Evolutionary conservation across 257 asterid genomes (phyloP).

Genomic region (Nicotiana tabacum): DNA sequence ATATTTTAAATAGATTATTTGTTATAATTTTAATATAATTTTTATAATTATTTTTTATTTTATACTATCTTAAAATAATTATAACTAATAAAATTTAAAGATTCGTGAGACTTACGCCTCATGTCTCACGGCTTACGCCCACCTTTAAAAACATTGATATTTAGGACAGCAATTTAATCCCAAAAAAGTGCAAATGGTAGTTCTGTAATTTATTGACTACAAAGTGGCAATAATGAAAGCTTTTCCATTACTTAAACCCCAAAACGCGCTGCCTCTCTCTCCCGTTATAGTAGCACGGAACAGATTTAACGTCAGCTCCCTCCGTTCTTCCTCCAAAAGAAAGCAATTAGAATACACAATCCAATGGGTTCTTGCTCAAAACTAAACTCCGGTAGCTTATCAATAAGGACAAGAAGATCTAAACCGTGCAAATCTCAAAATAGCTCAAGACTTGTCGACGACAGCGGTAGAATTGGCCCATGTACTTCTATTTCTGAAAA

Average conservation of each 20-base stretch:
- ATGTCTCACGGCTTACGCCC: too few species aligned
- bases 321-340: background rate
- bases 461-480: conserved; percentile 2
- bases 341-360: background rate
- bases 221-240: conserved; percentile 22
- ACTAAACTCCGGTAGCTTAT: conserved; percentile 16
- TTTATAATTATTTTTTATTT: too few species aligned
- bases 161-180: too few species aligned
- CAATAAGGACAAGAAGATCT: conserved; percentile 32
- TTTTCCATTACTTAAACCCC: conserved; percentile 42
- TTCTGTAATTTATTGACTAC: conserved; percentile 20
- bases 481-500: conserved; percentile 45
- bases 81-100: too few species aligned
- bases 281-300: conserved; percentile 21
- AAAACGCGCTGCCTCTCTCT: conserved; percentile 29
- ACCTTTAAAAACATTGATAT: too few species aligned
- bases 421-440: conserved; percentile 21
- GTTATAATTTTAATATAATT: too few species aligned
- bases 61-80: too few species aligned
- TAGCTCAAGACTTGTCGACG: conserved; percentile 4
- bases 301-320: background rate
- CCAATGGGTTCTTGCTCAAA: conserved; percentile 50
- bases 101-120: too few species aligned
- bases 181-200: conserved; percentile 21
- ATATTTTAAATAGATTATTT: too few species aligned